phyloP scores from a whole-genome alignment of 2,329 filamentous ascomycete genomes.

The Pseudocercospora macadamiae region DNA sequence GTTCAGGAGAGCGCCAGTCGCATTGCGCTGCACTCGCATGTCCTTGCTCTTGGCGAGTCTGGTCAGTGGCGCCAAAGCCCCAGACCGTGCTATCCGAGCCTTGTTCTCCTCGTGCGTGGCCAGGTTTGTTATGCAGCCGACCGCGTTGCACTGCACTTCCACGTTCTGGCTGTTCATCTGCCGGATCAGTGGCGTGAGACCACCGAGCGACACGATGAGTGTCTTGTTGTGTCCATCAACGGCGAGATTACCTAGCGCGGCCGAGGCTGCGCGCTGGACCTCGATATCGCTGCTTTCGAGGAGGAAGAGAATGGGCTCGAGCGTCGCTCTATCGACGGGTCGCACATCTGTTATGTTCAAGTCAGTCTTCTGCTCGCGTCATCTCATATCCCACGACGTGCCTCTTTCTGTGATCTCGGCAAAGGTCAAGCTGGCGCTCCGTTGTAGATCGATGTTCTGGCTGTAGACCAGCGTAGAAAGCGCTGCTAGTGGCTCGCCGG shows the following conservation, averaged over 20 bases:
- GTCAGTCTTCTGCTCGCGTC: conserved; percentile 14
- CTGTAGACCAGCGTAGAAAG: conserved; percentile 96
- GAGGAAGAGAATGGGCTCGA: conserved; percentile 93
- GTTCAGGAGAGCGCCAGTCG: conserved; percentile 92
- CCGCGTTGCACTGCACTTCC: conserved; percentile 98
- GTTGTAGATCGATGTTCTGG: conserved; percentile 96
- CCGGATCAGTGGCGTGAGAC: conserved; percentile 85
- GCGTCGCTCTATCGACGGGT: conserved; percentile 90
- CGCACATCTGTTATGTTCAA: conserved; percentile 72
- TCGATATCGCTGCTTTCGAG: conserved; percentile 95
- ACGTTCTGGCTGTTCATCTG: conserved; percentile 99
- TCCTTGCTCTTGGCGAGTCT: conserved; percentile 94
- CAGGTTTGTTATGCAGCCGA: conserved; percentile 97
- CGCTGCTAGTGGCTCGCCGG: conserved; percentile 88
- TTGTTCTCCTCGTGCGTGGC: conserved; percentile 99
- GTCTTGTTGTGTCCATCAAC: conserved; percentile 99
- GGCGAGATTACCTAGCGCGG: conserved; percentile 90
- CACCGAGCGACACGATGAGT: conserved; percentile 88
- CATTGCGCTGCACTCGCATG: conserved; percentile 97
- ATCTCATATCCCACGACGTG: conserved; percentile 46
- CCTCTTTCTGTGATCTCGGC: conserved; percentile 98
- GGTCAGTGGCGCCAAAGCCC: conserved; percentile 87
- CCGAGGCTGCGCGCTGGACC: conserved; percentile 94
- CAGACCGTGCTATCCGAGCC: conserved; percentile 94
- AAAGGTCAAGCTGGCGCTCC: conserved; percentile 96